Percentiles rank a stretch among this genome's conserved stretches.
phyloP scores from a whole-genome alignment of 1,284 basidiomycete genomes.

The Cutaneotrichosporon curvatum region DNA sequence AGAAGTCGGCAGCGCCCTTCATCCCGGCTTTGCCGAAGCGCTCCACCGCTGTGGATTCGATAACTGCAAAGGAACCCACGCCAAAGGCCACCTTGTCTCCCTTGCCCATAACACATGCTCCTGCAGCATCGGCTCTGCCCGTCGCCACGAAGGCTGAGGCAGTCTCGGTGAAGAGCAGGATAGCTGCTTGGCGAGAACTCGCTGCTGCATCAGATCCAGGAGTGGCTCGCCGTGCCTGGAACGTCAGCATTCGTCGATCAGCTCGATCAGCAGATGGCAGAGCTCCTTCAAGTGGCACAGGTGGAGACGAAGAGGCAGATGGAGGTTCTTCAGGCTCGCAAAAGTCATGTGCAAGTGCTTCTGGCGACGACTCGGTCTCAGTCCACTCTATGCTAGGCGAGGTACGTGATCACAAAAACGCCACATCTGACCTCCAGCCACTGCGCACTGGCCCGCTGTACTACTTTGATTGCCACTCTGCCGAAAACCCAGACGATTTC shows the following conservation, averaged over 20 bases:
- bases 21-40: no score
- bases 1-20: no score
- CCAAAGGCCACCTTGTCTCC: no score
- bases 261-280: constrained; percentile 4
- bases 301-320: no score
- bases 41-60: no score
- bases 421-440: constrained; percentile 52
- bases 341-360: not conserved
- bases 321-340: no score
- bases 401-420: constrained; percentile 47
- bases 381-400: constrained; percentile 43
- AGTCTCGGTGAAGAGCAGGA: not conserved
- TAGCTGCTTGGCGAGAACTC: no score
- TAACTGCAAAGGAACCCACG: no score
- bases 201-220: no score
- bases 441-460: constrained; percentile 72
- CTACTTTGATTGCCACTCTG: constrained; percentile 78
- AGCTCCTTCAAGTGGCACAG: no score
- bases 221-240: constrained; percentile 41
- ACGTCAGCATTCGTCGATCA: constrained; percentile 57
- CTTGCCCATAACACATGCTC: no score
- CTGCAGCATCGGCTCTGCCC: constrained; percentile 7
- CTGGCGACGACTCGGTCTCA: not conserved
- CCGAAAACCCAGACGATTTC: constrained; percentile 56
- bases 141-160: constrained; percentile 51